Base-by-base conservation (phyloP, 768 basidiomycete genomes). In the Mrakia frigida region DNA sequence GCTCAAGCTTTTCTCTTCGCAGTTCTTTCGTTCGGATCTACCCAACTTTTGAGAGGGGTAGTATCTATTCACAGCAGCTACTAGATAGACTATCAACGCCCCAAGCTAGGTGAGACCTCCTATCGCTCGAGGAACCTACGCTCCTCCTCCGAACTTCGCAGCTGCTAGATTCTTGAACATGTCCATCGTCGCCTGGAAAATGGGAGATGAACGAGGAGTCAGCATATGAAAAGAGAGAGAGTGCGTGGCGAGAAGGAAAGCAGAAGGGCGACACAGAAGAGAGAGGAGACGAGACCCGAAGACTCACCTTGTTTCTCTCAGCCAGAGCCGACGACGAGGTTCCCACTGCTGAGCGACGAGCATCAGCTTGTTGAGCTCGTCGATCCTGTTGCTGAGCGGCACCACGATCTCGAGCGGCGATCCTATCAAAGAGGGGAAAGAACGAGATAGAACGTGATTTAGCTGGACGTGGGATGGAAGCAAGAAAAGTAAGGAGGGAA, bases 381-480 rank as follows among this genome's bases (percentile, higher is more conserved):
- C 75, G 68, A 14, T 76, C 75, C 52, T 68, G 59, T 23, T 70
- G 41, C 16, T 69, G 50, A 13, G 75, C 68, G 0, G 68, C 69
- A 18, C n/a, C 67, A 11, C 75, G 56, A 33, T 76, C 75, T 56
- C 75, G 23, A 11, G 75, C 75, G 68, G 75, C 75, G 37, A 76
- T 70, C 41, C 75, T 76, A 39, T n/a, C 13, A 23, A 43, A 28
- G 46, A 46, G 33, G 43, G 39, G 18, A 33, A 39, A 18, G 9
- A 21, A 21, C 67, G 43, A 37, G 11, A n/a, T 14, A 7, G 28
- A 23, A 46, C n/a, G 31, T 11, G 18, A 21, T 50, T 33, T 25
- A 35, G 43, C 28, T 25, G 11, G 10, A 21, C 25, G 23, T 25
- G 37, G 37, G 43, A 59, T 28, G 65, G 14, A 0, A 2, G 35